Percentiles rank a stretch among this genome's conserved stretches.
phyloP scores from a whole-genome alignment of 2,329 filamentous ascomycete genomes.

The Diplodia sapinea region DNA sequence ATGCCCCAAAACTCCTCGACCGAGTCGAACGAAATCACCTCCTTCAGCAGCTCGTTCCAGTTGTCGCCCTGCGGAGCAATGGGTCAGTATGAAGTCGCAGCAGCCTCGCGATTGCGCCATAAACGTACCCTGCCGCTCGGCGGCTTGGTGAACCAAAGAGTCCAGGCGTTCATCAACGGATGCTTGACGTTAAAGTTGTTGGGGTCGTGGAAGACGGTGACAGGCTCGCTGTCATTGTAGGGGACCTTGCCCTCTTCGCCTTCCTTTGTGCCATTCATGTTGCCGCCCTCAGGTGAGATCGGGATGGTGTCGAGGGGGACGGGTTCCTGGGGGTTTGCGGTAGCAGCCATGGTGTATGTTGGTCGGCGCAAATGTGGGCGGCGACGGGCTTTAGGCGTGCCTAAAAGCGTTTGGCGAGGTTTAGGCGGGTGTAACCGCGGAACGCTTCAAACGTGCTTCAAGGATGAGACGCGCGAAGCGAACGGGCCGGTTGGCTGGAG shows the following conservation, averaged over 20 bases:
- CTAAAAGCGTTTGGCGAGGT: constrained; percentile 29
- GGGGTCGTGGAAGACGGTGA: constrained; percentile 97
- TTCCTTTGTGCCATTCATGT: constrained; percentile 52
- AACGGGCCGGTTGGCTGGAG: constrained; percentile 16
- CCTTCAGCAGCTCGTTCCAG: constrained; percentile 97
- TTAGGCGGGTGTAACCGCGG: constrained; percentile 28
- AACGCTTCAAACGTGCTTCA: constrained; percentile 31
- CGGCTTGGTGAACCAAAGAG: constrained; percentile 99
- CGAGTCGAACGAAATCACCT: constrained; percentile 97
- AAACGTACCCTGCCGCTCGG: constrained; percentile 83
- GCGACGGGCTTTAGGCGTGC: constrained; percentile 25
- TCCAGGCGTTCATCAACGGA: constrained; percentile 96
- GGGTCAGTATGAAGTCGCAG: neutral
- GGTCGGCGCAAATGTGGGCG: constrained; percentile 19
- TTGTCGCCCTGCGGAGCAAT: constrained; percentile 76
- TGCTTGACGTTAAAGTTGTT: constrained; percentile 99
- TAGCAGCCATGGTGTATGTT: constrained; percentile 24
- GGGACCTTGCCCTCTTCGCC: constrained; percentile 49
- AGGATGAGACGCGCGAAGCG: constrained; percentile 26
- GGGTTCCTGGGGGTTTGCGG: constrained; percentile 52
- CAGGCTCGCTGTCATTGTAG: constrained; percentile 60
- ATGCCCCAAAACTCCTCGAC: constrained; percentile 99
- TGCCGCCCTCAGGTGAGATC: constrained; percentile 57
- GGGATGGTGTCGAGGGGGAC: constrained; percentile 63
- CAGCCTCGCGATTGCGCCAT: neutral